Evolutionary conservation across 345 rosid species (phyloP), one percentile per base, ranked within the genome.

Genomic region (Adansonia digitata): DNA sequence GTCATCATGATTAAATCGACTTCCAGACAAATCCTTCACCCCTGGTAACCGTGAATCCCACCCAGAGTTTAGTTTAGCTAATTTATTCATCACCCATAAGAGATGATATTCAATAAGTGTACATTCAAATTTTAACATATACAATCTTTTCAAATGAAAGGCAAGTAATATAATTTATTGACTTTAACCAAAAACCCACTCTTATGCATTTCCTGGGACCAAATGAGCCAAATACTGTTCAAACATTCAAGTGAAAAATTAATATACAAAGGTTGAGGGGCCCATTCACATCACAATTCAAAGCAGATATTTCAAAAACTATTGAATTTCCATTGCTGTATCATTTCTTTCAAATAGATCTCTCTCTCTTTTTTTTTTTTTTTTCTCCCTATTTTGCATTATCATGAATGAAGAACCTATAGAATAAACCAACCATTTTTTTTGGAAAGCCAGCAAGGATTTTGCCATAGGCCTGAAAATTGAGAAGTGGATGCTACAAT

Each of bases 221-320:
- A 56, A 18, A 12, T 56, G 53, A 53, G 46, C 66, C 51, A 13
- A 40, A 40, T 55, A 9, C 64, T 77, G 46, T 43, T 22, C 18
- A 37, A 2, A 56, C 57, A 60, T 29, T 59, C 24, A 71, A 71
- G 53, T 26, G 61, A 35, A 37, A 45, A 59, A 17, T 8, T 6
- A 15, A 11, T 6, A 69, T 46, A 42, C 60, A 34, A 35, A 22
- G 39, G 7, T 5, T 31, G 11, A 15, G 65, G 49, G 69, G 69
- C 20, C 60, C 68, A 45, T 72, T 52, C 14, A 39, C 48, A 10
- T 6, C 22, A 12, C 59, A 77, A 20, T 45, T 77, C 57, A 64
- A 66, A 66, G 10, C 55, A 10, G 18, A 63, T 10, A 63, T 63
- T 56, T 63, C 15, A n/a, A 18, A 37, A 24, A 18, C 26, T n/a